Base-by-base conservation (phyloP, 345 rosid species). In the Clausena lansium region DNA sequence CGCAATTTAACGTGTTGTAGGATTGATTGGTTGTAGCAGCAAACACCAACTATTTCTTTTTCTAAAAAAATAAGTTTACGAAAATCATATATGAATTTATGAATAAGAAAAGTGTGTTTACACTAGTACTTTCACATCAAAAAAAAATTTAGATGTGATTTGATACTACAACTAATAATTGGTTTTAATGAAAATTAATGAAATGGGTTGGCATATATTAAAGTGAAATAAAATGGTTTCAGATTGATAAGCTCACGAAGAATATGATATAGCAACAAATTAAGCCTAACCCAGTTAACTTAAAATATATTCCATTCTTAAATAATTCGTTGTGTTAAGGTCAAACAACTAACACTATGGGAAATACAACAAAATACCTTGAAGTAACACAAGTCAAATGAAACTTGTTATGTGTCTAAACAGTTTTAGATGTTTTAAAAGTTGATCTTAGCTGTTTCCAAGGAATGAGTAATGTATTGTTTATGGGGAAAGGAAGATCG, bases 361-460 rank as follows among this genome's bases (percentile, higher is more conserved):
- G 32, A 60, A 73, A 50, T 50, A 7, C 25, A 36, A 13, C 1
- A 38, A 59, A 59, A 13, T 27, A 39, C 24, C 13, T 2, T 20
- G 13, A 2, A 30, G 77, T 4, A 11, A 20, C 39, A 50, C 77
- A 47, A 22, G 77, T 63, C 70, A 75, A 75, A 45, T 7, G 45
- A 41, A 75, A 75, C 77, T 75, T 75, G 67, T 61, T 7, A 13
- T 7, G 11, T 71, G 47, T 41, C 45, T n/a, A 20, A 30, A 30
- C 60, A 11, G 0, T 24, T 61, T 61, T 28, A 30, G 38, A 59
- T 27, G 8, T 60, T 59, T 73, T 59, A 25, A 8, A 59, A 73
- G 76, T 59, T 59, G 38, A 20, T 13, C 52, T 74, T 19, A 6
- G 70, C 45, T 41, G 30, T 47, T 41, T 50, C 33, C 32, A 47